Evolutionary conservation across 2,329 filamentous ascomycete genomes (phyloP), one percentile per base, ranked within the genome.

Genomic region (Colletotrichum destructivum): DNA sequence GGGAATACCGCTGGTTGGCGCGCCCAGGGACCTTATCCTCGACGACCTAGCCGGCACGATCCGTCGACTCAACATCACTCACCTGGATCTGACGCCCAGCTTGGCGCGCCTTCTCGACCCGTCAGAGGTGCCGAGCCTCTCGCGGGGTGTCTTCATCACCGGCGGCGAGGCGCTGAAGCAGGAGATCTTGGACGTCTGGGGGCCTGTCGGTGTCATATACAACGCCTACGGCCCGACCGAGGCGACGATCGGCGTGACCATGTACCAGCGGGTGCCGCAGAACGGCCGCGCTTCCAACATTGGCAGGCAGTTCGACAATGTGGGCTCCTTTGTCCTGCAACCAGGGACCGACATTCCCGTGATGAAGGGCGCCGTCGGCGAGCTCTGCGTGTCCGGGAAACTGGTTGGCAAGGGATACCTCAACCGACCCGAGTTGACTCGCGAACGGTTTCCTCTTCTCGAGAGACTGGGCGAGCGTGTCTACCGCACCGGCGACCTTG

Each of bases 211-310:
- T 1, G 94, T 95, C 54, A 95, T 98, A 16, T 96, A 97, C 84
- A 98, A 98, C 77, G 95, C 94, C 3, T 94, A 98, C 75, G 95
- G 95, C 0, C 96, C 95, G 1, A 98, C 95, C 0, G 96, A 98
- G 80, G 93, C 94, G 0, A 98, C 95, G 0, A 98, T 98, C 74
- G 95, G 95, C 6, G 93, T 95, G 46, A 98, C 95, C 0, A 97
- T 96, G 88, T 95, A 93, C 76, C 91, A 92, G n/a, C 88, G 93
- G 44, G 94, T 98, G 9, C 93, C 94, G 0, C 81, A 84, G 23
- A 93, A 93, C 74, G 94, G 94, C 0, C 92, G 94, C 40, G 90
- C 95, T 0, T 93, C 94, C 13, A 98, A 98, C 76, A 98, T 98
- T 75, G 95, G 95, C 0, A 88, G 87, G 35, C 93, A 94, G 74